phyloP scores from a whole-genome alignment of 1,139 yeast genomes.

The Candida glucosophila region DNA sequence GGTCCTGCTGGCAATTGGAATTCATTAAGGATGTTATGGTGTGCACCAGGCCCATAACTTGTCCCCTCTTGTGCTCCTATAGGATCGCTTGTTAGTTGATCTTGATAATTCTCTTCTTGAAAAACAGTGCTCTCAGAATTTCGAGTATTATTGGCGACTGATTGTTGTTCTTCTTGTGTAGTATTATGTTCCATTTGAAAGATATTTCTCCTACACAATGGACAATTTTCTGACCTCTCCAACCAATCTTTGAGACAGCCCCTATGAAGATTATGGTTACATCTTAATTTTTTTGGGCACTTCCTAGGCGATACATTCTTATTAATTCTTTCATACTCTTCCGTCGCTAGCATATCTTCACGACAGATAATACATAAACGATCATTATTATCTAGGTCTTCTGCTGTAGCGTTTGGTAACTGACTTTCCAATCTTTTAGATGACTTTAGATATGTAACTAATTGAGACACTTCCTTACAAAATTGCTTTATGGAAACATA shows the following conservation, averaged over 20 bases:
- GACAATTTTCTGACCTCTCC: slow-evolving; percentile 85
- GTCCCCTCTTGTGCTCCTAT: slow-evolving; percentile 1
- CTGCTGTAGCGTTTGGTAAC: slow-evolving; percentile 50
- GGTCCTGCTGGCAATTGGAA: not conserved
- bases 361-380: slow-evolving; percentile 76
- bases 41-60: slow-evolving; percentile 1
- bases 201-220: slow-evolving; percentile 81
- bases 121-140: not conserved
- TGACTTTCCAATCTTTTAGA: slow-evolving; percentile 58
- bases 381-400: slow-evolving; percentile 49
- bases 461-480: slow-evolving; percentile 41
- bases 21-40: not conserved
- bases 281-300: slow-evolving; percentile 65
- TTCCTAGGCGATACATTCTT: slow-evolving; percentile 30
- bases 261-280: slow-evolving; percentile 84
- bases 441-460: slow-evolving; percentile 50
- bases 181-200: slow-evolving; percentile 10
- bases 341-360: slow-evolving; percentile 59
- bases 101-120: not conserved
- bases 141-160: not conserved
- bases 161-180: not conserved
- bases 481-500: slow-evolving; percentile 45
- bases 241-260: slow-evolving; percentile 93
- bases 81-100: not conserved
- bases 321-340: slow-evolving; percentile 20